Conservation (phyloP, 148 eudicot species). For the Heliamphora exappendiculata region DNA sequence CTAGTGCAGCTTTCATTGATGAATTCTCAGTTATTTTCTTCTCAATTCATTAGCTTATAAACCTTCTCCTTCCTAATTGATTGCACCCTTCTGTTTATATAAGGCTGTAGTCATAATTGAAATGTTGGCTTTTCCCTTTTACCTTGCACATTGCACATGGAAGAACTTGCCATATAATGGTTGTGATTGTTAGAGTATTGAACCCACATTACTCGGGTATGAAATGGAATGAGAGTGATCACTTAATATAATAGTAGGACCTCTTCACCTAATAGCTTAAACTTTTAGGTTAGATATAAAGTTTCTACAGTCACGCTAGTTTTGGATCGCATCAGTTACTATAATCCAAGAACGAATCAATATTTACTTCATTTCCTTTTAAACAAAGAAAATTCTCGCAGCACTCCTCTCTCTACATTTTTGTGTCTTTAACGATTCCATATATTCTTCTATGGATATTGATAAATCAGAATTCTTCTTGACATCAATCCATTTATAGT, state of each 20-base stretch:
- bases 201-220: too few species aligned
- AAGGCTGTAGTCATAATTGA: not conserved
- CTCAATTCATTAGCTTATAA: not conserved
- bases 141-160: not conserved
- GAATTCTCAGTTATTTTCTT: conserved; percentile 9
- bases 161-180: not conserved
- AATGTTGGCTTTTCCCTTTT: not conserved
- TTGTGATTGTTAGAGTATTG: not conserved
- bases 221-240: not conserved
- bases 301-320: too few species aligned
- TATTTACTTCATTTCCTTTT: not conserved
- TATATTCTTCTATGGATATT: not conserved
- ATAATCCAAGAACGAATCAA: too few species aligned
- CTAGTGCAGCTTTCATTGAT: conserved; percentile 15
- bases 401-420: too few species aligned
- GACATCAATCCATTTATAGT: too few species aligned
- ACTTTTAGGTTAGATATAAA: too few species aligned
- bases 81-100: not conserved
- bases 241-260: not conserved
- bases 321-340: too few species aligned
- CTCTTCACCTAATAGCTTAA: not conserved
- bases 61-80: not conserved
- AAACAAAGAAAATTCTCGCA: not conserved
- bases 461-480: too few species aligned
- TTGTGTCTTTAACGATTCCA: not conserved